A percentile compares a stretch with the other conserved stretches of the same genome.
phyloP scores from a whole-genome alignment of 768 basidiomycete species.

The Exidia glandulosa region DNA sequence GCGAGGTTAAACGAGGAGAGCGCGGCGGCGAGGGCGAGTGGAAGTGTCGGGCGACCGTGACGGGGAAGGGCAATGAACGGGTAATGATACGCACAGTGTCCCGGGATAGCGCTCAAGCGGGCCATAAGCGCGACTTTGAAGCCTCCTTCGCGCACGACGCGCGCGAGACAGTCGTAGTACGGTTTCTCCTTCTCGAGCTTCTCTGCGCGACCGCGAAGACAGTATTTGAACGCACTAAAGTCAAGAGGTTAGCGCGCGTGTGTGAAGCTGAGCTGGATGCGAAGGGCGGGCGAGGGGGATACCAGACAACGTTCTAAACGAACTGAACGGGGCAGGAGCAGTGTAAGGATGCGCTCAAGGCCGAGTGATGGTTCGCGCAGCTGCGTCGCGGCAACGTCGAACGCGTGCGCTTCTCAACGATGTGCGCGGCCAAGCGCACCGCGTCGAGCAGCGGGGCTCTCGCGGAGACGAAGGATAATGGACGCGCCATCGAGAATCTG shows the following conservation, averaged over 20 bases:
- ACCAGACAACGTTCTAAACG: no score
- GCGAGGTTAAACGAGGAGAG: background rate
- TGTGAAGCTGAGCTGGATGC: background rate
- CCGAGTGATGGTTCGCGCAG: background rate
- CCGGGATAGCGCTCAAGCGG: conserved; percentile 74
- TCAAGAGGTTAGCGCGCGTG: background rate
- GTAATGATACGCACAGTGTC: conserved; percentile 69
- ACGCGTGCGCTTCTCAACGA: background rate
- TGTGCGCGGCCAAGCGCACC: background rate
- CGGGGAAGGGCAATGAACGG: no score
- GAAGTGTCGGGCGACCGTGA: no score
- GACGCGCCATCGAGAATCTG: background rate
- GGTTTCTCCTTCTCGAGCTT: conserved; percentile 48
- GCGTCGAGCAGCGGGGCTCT: background rate
- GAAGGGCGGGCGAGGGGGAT: no score
- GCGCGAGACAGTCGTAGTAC: conserved; percentile 37
- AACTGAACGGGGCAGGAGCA: no score
- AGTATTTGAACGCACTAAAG: conserved; percentile 71
- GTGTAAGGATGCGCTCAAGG: background rate
- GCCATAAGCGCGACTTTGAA: conserved; percentile 73
- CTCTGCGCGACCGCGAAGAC: conserved; percentile 62
- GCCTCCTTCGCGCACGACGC: conserved; percentile 74
- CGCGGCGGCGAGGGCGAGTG: no score
- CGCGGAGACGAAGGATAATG: background rate
- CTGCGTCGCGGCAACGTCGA: background rate